Percentiles rank a stretch among this genome's conserved stretches.
These are phyloP conservation scores for Penicillium occitanis DNA, from an alignment of 2,329 filamentous ascomycete genomes.

Conservation along the genomic window DNA sequence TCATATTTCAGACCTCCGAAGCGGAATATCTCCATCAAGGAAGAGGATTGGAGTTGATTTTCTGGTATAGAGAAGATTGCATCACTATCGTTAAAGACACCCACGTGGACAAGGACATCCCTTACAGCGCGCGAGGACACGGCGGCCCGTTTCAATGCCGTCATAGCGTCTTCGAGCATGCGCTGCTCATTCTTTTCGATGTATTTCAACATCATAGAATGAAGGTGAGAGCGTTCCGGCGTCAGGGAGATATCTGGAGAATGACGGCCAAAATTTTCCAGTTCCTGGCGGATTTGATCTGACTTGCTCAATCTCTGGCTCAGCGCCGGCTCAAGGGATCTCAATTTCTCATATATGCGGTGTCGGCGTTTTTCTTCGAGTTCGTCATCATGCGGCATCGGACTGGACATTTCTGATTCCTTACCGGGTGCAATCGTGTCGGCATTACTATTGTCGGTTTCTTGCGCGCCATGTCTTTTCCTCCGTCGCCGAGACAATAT, in stretches of 20 bases:
- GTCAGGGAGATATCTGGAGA: too few species aligned
- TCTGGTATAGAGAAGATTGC: not conserved
- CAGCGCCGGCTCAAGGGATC: too few species aligned
- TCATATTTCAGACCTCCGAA: not conserved
- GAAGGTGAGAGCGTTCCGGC: not conserved
- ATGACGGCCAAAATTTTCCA: too few species aligned
- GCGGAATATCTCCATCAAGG: not conserved
- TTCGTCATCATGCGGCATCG: too few species aligned
- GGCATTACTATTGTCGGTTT: too few species aligned
- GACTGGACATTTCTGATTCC: not conserved
- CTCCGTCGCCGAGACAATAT: too few species aligned
- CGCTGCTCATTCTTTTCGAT: not conserved
- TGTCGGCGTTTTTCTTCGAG: too few species aligned
- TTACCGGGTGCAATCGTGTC: not conserved
- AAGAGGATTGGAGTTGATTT: not conserved
- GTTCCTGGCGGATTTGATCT: too few species aligned
- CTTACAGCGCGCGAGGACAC: not conserved
- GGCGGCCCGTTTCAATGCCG: not conserved
- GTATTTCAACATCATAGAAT: not conserved
- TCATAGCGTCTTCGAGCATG: not conserved
- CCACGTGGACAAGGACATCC: not conserved
- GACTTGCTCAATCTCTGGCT: too few species aligned
- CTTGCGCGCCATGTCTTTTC: too few species aligned
- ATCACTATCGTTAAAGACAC: not conserved
- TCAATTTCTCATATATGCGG: too few species aligned